Conservation (phyloP, 495 filamentous ascomycete species). For the Neurospora tetraspora region DNA sequence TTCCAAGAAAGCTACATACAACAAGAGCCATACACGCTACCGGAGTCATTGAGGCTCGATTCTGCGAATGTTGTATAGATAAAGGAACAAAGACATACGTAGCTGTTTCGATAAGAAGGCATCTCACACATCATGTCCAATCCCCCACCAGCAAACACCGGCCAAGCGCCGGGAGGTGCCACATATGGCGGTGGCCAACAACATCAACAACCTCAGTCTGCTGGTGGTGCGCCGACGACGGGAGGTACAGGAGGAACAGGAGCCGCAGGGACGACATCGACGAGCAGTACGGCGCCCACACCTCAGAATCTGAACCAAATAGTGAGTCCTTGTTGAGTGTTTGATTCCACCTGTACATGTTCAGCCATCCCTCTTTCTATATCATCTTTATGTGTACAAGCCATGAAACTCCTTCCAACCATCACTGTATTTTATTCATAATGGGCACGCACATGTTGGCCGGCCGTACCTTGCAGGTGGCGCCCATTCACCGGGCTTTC, state of each 20-base stretch:
- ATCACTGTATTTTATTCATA: background rate
- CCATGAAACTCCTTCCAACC: background rate
- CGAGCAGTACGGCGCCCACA: conserved; percentile 43
- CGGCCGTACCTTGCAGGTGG: background rate
- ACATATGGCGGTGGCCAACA: conserved; percentile 7
- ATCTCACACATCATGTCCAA: conserved; percentile 13
- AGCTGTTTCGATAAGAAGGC: background rate
- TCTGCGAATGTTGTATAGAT: background rate
- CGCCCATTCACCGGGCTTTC: background rate
- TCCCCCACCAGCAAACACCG: conserved; percentile 4
- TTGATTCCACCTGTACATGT: conserved; percentile 1
- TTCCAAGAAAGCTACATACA: background rate
- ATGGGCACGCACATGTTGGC: background rate
- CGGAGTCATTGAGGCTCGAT: background rate
- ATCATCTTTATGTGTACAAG: background rate
- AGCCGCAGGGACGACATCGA: conserved; percentile 19
- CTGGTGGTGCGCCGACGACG: conserved; percentile 9
- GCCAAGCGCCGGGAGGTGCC: conserved; percentile 7
- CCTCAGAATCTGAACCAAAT: conserved; percentile 94
- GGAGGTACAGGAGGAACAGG: conserved; percentile 9
- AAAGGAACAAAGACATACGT: background rate
- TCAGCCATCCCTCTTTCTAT: background rate
- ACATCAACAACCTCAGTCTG: conserved; percentile 15
- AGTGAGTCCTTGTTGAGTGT: conserved; percentile 34
- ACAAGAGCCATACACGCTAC: background rate